A percentile compares a stretch with the other conserved stretches of the same genome.
phyloP scores from a whole-genome alignment of 495 filamentous ascomycete genomes.

The Neurospora tetrasperma region DNA sequence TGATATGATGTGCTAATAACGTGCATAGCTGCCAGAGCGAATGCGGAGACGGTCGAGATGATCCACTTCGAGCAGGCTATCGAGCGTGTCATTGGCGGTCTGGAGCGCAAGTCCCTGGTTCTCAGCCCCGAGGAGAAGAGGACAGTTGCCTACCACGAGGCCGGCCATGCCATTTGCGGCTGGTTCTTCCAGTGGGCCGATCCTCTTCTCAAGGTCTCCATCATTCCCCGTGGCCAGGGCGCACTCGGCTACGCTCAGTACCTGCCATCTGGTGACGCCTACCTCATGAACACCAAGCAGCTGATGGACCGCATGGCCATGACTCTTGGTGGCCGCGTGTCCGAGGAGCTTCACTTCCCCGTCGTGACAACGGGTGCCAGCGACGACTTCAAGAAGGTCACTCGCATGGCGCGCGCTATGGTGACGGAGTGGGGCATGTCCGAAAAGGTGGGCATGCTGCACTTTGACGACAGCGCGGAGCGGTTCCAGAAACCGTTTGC shows the following conservation, averaged over 20 bases:
- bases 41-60: constrained; percentile 69
- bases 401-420: constrained; percentile 88
- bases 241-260: constrained; percentile 95
- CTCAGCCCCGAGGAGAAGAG: constrained; percentile 87
- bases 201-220: constrained; percentile 93
- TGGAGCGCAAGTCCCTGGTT: constrained; percentile 93
- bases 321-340: constrained; percentile 90
- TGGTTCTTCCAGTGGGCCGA: constrained; percentile 97
- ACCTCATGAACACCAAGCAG: constrained; percentile 90
- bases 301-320: constrained; percentile 99
- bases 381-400: constrained; percentile 99
- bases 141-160: constrained; percentile 95
- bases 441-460: constrained; percentile 77
- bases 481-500: constrained; percentile 90
- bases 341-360: constrained; percentile 91
- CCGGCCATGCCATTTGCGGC: constrained; percentile 94
- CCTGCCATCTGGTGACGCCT: constrained; percentile 79
- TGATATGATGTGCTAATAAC: constrained; percentile 23
- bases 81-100: constrained; percentile 83
- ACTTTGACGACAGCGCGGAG: constrained; percentile 72
- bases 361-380: constrained; percentile 89
- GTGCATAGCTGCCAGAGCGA: constrained; percentile 63
- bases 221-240: constrained; percentile 91
- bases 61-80: constrained; percentile 88
- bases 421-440: constrained; percentile 98